Evolutionary conservation across 495 filamentous ascomycete species (phyloP).

Genomic region (Xylaria grammica): DNA sequence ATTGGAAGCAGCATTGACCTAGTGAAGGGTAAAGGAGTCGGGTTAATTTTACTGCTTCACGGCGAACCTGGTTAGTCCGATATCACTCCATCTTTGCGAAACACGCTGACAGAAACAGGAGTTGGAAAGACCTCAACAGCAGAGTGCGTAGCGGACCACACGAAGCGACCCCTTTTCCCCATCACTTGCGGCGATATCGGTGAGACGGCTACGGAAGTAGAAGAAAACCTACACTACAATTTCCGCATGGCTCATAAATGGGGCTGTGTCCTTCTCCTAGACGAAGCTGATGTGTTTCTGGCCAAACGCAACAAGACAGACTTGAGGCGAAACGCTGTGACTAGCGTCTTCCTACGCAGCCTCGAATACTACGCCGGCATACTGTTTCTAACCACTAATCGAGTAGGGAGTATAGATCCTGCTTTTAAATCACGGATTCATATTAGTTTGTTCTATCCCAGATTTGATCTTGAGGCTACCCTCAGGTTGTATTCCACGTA

Average conservation of each 20-base stretch:
- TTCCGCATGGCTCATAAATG: slow-evolving; percentile 51
- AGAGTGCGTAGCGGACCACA: slow-evolving; percentile 30
- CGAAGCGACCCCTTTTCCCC: slow-evolving; percentile 36
- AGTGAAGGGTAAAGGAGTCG: slow-evolving; percentile 38
- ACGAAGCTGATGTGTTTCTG: slow-evolving; percentile 65
- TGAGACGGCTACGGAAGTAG: slow-evolving; percentile 35
- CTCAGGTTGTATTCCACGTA: slow-evolving; percentile 42
- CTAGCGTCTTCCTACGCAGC: slow-evolving; percentile 34
- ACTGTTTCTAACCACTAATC: slow-evolving; percentile 59
- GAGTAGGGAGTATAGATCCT: slow-evolving; percentile 55
- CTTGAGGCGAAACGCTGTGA: slow-evolving; percentile 55
- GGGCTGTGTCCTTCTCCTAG: slow-evolving; percentile 58
- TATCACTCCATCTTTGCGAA: slow-evolving; percentile 38
- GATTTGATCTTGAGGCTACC: slow-evolving; percentile 37
- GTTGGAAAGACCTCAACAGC: slow-evolving; percentile 34
- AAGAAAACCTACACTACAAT: slow-evolving; percentile 46
- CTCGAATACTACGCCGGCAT: slow-evolving; percentile 62
- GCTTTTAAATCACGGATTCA: slow-evolving; percentile 57
- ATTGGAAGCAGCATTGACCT: slow-evolving; percentile 20
- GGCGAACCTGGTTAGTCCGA: slow-evolving; percentile 53
- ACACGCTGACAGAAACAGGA: not conserved
- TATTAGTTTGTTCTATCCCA: slow-evolving; percentile 53
- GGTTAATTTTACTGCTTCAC: slow-evolving; percentile 48
- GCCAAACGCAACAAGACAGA: slow-evolving; percentile 48
- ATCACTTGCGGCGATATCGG: slow-evolving; percentile 36